Evolutionary conservation across 2,329 filamentous ascomycete genomes (phyloP), one percentile per base, ranked within the genome.

Genomic region (Colletotrichum acutatum): DNA sequence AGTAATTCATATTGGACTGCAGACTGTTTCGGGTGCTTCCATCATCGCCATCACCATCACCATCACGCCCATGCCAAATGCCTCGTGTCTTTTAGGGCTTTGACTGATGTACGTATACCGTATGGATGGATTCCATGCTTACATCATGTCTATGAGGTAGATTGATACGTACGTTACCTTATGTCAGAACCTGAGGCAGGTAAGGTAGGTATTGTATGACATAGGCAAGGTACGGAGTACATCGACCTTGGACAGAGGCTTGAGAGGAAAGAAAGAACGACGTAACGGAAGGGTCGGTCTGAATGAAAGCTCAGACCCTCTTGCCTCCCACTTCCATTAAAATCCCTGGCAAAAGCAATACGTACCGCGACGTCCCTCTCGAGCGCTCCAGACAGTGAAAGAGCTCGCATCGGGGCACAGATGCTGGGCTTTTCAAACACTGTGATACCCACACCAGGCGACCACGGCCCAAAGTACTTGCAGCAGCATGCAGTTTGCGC

Each of bases 31-130:
- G 66, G 66, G 28, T 28, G 87, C 86, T 68, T 83, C 83, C 22
- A 88, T 86, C 68, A 80, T 80, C 63, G 85, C 83, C 66, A 79
- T 78, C 75, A 83, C 83, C 68, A 71, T 84, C 75, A 88, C 85
- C 77, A 80, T 88, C 77, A n/a, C n/a, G n/a, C n/a, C n/a, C n/a
- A n/a, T 37, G 86, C 83, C 81, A 83, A 14, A 19, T 32, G 42
- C 42, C 16, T 49, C 42, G 8, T 22, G 19, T 49, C 42, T 49
- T 49, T 49, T 49, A 22, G 42, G 42, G 42, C 42, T 22, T n/a
- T 49, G 19, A 49, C 42, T 11, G 42, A 49, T 49, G 37, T 42
- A 42, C 42, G 19, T 0, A 11, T n/a, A n/a, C 42, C 42, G n/a
- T n/a, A n/a, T n/a, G n/a, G n/a, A 49, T 49, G 19, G 19, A 11